phyloP scores from a whole-genome alignment of 169 alveolate species.

The Eimeria nieschulzi region DNA sequence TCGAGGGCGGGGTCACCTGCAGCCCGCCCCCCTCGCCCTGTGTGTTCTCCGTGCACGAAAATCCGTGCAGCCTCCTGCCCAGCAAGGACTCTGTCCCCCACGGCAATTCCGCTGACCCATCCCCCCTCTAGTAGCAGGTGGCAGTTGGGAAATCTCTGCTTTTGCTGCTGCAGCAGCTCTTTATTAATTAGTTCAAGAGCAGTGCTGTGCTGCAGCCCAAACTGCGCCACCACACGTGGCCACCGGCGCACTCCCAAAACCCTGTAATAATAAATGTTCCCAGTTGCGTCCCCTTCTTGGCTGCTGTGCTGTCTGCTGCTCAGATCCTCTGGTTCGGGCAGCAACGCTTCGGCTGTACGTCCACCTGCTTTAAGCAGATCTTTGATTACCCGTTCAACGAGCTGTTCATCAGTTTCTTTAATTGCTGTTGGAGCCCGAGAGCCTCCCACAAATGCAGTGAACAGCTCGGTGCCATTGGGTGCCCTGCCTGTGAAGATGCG shows the following conservation, averaged over 20 bases:
- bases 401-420: background rate
- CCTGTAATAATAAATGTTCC: background rate
- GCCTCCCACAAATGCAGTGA: slow-evolving; percentile 16
- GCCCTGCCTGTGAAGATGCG: slow-evolving; percentile 37
- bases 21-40: background rate
- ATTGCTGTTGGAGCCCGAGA: background rate
- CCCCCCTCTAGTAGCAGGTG: slow-evolving; percentile 59
- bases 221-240: slow-evolving; percentile 8
- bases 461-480: background rate
- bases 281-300: background rate
- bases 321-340: background rate
- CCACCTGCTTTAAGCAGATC: background rate
- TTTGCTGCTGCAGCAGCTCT: slow-evolving; percentile 50
- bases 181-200: background rate
- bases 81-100: slow-evolving; percentile 59
- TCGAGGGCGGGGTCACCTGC: background rate
- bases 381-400: background rate
- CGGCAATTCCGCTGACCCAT: slow-evolving; percentile 69
- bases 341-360: background rate
- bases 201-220: background rate
- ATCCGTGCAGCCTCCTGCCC: slow-evolving; percentile 46
- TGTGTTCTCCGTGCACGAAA: background rate
- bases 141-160: background rate
- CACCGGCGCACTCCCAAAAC: slow-evolving; percentile 32
- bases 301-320: background rate